Conservation (phyloP, 1,284 basidiomycete species). For the Malassezia sp. region DNA sequence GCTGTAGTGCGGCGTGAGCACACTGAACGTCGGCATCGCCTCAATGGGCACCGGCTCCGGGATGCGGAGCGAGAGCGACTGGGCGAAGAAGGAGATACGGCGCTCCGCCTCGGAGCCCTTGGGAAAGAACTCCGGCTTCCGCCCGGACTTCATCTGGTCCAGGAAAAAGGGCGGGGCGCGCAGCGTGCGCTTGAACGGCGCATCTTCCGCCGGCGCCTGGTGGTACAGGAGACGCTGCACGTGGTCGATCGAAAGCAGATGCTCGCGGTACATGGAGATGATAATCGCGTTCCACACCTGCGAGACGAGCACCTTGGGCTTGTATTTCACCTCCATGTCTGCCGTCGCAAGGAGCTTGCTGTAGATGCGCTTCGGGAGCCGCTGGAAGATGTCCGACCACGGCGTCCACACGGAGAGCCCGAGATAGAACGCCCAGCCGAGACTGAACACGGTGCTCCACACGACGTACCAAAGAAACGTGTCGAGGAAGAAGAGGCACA, state of each 20-base stretch:
- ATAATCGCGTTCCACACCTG: slow-evolving; percentile 47
- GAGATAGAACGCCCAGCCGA: slow-evolving; percentile 45
- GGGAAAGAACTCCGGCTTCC: slow-evolving; percentile 47
- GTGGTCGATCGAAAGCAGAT: slow-evolving; percentile 46
- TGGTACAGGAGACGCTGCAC: slow-evolving; percentile 47
- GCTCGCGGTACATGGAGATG: slow-evolving; percentile 47
- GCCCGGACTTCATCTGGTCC: slow-evolving; percentile 43
- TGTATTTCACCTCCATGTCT: slow-evolving; percentile 48
- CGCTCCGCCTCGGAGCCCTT: slow-evolving; percentile 46
- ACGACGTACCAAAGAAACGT: slow-evolving; percentile 47
- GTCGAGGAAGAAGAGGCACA: slow-evolving; percentile 46
- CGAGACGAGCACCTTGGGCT: slow-evolving; percentile 47
- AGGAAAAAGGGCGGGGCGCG: slow-evolving; percentile 47
- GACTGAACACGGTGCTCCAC: slow-evolving; percentile 46
- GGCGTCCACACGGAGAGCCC: slow-evolving; percentile 47
- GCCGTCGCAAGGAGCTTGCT: slow-evolving; percentile 45
- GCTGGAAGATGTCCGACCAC: slow-evolving; percentile 47
- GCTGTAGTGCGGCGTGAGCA: slow-evolving; percentile 46
- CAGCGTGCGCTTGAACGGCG: slow-evolving; percentile 42
- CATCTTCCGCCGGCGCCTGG: slow-evolving; percentile 45
- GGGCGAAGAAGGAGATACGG: slow-evolving; percentile 46
- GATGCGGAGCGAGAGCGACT: slow-evolving; percentile 42
- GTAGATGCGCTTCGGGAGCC: slow-evolving; percentile 46
- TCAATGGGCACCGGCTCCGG: slow-evolving; percentile 46
- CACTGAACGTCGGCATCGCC: slow-evolving; percentile 46